Percentiles rank a stretch among this genome's conserved stretches.
phyloP scores from a whole-genome alignment of 2,329 filamentous ascomycete species.

The Penicillium crustosum region DNA sequence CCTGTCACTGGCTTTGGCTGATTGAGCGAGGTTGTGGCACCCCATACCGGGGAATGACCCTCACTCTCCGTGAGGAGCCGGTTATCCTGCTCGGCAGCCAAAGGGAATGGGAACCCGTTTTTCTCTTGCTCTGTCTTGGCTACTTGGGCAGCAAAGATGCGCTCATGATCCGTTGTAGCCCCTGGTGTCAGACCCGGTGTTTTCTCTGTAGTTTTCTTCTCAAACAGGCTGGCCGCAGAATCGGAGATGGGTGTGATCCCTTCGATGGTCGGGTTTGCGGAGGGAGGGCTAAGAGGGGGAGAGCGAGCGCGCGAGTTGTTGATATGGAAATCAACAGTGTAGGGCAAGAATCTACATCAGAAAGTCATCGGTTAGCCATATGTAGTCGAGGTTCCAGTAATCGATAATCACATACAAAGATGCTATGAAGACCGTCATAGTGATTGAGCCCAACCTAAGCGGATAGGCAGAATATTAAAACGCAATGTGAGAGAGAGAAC shows the following conservation, averaged over 20 bases:
- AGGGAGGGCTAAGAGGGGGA: slow-evolving; percentile 40
- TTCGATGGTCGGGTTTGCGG: slow-evolving; percentile 27
- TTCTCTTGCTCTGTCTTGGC: slow-evolving; percentile 28
- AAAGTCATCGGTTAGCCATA: slow-evolving; percentile 8
- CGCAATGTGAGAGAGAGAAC: not conserved
- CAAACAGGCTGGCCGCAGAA: slow-evolving; percentile 38
- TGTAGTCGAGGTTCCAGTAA: not conserved
- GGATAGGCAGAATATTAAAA: slow-evolving; percentile 11
- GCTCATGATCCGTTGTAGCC: slow-evolving; percentile 44
- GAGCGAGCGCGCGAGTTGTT: slow-evolving; percentile 43
- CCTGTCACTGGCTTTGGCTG: slow-evolving; percentile 76
- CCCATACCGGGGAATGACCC: slow-evolving; percentile 75
- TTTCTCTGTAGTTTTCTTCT: slow-evolving; percentile 25
- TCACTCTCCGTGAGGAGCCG: slow-evolving; percentile 66
- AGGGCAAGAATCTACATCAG: slow-evolving; percentile 73
- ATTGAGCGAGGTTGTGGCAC: slow-evolving; percentile 61
- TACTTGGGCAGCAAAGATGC: slow-evolving; percentile 37
- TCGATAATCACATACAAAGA: slow-evolving; percentile 52
- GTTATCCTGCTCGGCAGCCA: slow-evolving; percentile 42
- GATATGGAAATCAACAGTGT: slow-evolving; percentile 84
- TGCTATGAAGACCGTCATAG: slow-evolving; percentile 61
- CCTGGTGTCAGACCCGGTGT: slow-evolving; percentile 39
- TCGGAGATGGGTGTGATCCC: slow-evolving; percentile 26
- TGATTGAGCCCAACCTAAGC: slow-evolving; percentile 17
- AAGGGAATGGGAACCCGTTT: slow-evolving; percentile 34